These are phyloP conservation scores for Ustilago trichophora DNA, from an alignment of 1,284 basidiomycete genomes.

Conservation along the genomic window DNA sequence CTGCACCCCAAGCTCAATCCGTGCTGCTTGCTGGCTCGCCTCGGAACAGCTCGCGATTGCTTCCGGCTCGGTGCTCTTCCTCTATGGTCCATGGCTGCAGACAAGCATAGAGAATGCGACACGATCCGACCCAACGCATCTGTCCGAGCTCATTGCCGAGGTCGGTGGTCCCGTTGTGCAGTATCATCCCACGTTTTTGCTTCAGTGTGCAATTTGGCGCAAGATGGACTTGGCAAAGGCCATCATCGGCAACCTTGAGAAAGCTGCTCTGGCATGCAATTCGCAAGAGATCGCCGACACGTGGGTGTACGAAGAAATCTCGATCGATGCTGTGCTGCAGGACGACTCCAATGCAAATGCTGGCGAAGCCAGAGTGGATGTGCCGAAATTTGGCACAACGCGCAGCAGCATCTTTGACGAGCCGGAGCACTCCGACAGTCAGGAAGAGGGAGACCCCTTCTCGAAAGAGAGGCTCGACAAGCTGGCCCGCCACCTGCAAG, in stretches of 20 bases:
- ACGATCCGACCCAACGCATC: neutral
- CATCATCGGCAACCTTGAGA: constrained; percentile 32
- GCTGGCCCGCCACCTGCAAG: constrained; percentile 70
- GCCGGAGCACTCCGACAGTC: neutral
- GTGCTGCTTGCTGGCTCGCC: constrained; percentile 31
- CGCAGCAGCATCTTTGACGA: constrained; percentile 33
- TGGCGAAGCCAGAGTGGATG: neutral
- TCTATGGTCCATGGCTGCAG: constrained; percentile 31
- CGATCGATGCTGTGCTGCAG: constrained; percentile 17
- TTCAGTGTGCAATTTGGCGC: constrained; percentile 41
- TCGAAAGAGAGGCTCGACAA: constrained; percentile 11
- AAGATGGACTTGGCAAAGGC: constrained; percentile 33
- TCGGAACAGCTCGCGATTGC: constrained; percentile 30
- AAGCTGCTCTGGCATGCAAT: constrained; percentile 16
- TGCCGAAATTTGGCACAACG: neutral
- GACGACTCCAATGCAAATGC: neutral
- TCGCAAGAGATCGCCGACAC: constrained; percentile 19
- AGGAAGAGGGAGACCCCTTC: constrained; percentile 7
- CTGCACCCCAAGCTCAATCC: constrained; percentile 30
- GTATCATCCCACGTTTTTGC: constrained; percentile 46
- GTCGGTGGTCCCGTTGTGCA: constrained; percentile 38
- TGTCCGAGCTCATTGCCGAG: constrained; percentile 36
- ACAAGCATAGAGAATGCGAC: neutral
- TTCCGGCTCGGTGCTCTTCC: constrained; percentile 29
- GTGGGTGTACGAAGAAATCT: constrained; percentile 28